Conservation (phyloP, 2,329 filamentous ascomycete species). For the Hymenoscyphus repandus region DNA sequence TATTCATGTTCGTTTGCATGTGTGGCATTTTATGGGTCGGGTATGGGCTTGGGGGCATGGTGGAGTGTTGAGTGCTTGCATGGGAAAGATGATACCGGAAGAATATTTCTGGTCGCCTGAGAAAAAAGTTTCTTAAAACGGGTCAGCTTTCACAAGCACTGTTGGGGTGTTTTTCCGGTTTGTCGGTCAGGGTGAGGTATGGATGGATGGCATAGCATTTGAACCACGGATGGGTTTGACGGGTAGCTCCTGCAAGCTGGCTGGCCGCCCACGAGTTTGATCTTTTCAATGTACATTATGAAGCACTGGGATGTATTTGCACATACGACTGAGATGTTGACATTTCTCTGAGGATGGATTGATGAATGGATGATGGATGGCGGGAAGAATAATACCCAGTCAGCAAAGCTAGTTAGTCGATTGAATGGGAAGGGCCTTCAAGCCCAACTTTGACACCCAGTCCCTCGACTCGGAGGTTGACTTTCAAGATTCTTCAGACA, state of each 20-base stretch:
- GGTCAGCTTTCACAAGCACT: slow-evolving; percentile 6
- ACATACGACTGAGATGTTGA: background rate
- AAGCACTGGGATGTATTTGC: background rate
- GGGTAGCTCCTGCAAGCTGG: background rate
- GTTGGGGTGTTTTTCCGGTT: background rate
- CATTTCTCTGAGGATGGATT: background rate
- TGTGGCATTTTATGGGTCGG: background rate
- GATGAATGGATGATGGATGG: background rate
- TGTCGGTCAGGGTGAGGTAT: background rate
- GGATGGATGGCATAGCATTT: background rate
- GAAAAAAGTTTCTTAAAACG: slow-evolving; percentile 1
- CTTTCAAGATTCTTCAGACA: too few relatives aligned
- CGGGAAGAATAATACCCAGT: background rate
- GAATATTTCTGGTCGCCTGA: background rate
- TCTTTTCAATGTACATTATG: background rate
- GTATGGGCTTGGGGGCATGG: background rate
- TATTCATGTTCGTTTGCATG: background rate
- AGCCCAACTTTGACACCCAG: too few relatives aligned
- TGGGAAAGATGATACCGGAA: background rate
- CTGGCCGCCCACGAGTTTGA: background rate
- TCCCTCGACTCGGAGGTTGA: too few relatives aligned
- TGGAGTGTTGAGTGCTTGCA: background rate
- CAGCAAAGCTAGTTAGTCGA: background rate
- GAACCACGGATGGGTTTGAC: background rate
- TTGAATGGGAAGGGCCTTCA: too few relatives aligned